A percentile compares a stretch with the other conserved stretches of the same genome.
Conservation (phyloP, 2,329 filamentous ascomycete species). For the Cladorrhinum sp. region DNA sequence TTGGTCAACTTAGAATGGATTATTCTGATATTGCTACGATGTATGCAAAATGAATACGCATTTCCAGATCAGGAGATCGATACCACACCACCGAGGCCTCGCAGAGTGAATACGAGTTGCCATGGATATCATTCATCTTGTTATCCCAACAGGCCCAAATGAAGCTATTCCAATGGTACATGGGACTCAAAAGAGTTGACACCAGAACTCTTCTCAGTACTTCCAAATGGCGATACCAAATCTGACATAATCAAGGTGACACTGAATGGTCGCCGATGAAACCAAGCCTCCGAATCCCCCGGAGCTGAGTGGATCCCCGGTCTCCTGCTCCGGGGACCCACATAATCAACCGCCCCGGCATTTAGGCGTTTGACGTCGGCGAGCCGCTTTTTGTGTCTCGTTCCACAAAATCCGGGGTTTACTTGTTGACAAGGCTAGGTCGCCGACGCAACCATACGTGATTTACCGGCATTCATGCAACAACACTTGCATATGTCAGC, state of each 20-base stretch:
- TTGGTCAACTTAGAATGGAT: too few species aligned
- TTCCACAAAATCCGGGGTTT: not conserved
- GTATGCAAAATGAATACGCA: too few species aligned
- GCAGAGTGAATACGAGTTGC: too few species aligned
- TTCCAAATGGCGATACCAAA: too few species aligned
- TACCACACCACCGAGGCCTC: too few species aligned
- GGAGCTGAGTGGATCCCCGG: not conserved
- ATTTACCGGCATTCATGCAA: slow-evolving; percentile 8
- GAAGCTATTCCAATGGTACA: not conserved
- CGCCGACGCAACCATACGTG: not conserved
- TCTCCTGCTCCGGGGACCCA: not conserved
- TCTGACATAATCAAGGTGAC: not conserved
- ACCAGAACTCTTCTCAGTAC: too few species aligned
- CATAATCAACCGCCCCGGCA: not conserved
- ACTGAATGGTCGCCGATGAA: slow-evolving; percentile 1
- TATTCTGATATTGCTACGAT: too few species aligned
- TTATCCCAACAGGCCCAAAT: not conserved
- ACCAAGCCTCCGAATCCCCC: not conserved
- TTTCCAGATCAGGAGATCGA: too few species aligned
- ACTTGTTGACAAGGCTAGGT: not conserved
- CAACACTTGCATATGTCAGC: not conserved
- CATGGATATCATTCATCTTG: too few species aligned
- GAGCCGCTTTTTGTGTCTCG: slow-evolving; percentile 2
- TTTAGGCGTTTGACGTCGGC: not conserved
- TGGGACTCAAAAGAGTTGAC: too few species aligned